Conservation (phyloP, 192 early-diverging fungal genomes). For the Coemansia sp. region DNA sequence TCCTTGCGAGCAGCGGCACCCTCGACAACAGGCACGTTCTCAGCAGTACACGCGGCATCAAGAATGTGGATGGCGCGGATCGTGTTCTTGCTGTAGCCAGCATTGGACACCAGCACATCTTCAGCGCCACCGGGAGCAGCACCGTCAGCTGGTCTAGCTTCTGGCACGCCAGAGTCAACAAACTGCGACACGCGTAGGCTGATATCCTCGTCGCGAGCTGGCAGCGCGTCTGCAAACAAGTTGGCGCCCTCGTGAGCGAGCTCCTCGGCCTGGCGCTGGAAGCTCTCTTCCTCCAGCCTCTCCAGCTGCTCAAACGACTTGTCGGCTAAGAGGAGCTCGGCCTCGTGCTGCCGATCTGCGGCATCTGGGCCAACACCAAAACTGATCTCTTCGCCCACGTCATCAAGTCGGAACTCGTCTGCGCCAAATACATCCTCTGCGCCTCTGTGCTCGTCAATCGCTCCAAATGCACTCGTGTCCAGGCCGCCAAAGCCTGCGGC, state of each 20-base stretch:
- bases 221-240: conserved; percentile 34
- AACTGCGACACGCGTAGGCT: conserved; percentile 13
- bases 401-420: conserved; percentile 35
- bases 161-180: conserved; percentile 8
- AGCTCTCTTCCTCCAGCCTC: conserved; percentile 54
- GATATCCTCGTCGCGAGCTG: conserved; percentile 32
- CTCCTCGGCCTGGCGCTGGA: conserved; percentile 39
- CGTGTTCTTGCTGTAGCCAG: conserved; percentile 63
- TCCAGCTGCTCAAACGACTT: conserved; percentile 55
- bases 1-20: not conserved
- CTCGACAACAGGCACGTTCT: conserved; percentile 22
- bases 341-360: conserved; percentile 27
- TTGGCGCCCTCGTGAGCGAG: conserved; percentile 30
- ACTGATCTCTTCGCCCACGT: conserved; percentile 43
- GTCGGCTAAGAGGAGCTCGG: conserved; percentile 38
- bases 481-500: not conserved
- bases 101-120: not conserved
- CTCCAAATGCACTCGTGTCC: conserved; percentile 10
- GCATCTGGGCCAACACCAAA: conserved; percentile 28
- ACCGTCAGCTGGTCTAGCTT: not conserved
- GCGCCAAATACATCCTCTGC: conserved; percentile 13
- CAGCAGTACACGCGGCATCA: conserved; percentile 49
- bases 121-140: not conserved
- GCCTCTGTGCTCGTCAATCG: conserved; percentile 3
- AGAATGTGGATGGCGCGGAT: conserved; percentile 67